Base-by-base conservation (phyloP, 352 stramenopile genomes). In the Plasmopara viticola region DNA sequence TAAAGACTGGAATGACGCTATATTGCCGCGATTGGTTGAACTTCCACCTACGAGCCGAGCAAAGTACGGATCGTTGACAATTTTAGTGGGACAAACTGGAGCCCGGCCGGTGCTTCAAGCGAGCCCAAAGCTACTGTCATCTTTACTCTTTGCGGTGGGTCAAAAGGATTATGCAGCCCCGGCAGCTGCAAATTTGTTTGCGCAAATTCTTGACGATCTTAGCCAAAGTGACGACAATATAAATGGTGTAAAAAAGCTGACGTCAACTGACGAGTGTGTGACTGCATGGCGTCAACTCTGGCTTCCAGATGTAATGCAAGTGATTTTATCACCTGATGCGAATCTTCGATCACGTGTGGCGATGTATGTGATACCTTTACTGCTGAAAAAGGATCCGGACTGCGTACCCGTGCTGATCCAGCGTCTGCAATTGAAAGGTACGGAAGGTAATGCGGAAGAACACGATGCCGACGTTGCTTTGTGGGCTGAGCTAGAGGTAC, bases 401-500 rank as follows among this genome's bases (percentile, higher is more conserved):
- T 86, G 74, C 40, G 70, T 90, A 3, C 39, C 59, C 14, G 13
- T 68, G 2, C 62, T 90, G 20, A 72, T 90, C 7, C 52, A 83
- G 13, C 55, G 57, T 31, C 55, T 89, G n/a, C 74, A 79, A 44
- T 20, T 46, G 1, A 50, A 68, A 55, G 54, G 46, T 39, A 62
- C 51, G 3, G 52, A 44, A 9, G 49, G 64, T 7, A 52, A 57
- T 1, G 31, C 35, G 12, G 42, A 59, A 37, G 9, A 7, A 44
- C 47, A 63, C 10, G 40, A 63, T 43, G 65, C 63, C 4, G 72
- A 89, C 58, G 62, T 77, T 30, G 52, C 54, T 6, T 51, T 90
- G 15, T 93, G 82, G 82, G 76, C 78, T 31, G 72, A 87, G 43
- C 64, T 93, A 14, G 79, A 90, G 49, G 70, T 90, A 6, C 61